phyloP scores from a whole-genome alignment of 2,329 filamentous ascomycete species.

The Colletotrichum aenigma region DNA sequence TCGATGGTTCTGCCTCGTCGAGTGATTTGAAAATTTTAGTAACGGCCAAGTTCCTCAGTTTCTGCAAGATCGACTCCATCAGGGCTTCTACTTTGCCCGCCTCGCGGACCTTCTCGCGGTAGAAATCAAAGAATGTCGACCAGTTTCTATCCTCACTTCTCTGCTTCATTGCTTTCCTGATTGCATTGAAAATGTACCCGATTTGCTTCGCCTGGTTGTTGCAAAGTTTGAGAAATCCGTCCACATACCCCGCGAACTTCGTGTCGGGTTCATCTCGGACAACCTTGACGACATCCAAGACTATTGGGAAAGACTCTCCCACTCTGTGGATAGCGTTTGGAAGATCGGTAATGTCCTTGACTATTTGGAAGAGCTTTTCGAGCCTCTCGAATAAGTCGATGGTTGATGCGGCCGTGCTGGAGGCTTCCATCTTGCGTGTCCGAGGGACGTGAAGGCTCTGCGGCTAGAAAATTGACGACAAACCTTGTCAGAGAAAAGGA shows the following conservation, averaged over 20 bases:
- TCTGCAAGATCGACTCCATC: background rate
- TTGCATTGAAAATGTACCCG: background rate
- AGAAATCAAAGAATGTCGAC: background rate
- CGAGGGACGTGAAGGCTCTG: background rate
- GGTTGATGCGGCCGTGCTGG: background rate
- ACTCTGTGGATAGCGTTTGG: background rate
- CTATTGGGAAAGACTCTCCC: background rate
- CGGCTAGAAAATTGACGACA: background rate
- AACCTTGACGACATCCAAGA: background rate
- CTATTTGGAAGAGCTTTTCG: background rate
- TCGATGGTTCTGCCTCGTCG: too few relatives aligned
- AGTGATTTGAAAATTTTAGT: background rate
- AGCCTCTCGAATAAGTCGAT: background rate
- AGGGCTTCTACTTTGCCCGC: background rate
- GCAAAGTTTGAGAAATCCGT: background rate
- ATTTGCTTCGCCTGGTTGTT: background rate
- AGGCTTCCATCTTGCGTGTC: background rate
- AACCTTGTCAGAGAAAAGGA: background rate
- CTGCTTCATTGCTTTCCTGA: background rate
- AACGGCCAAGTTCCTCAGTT: background rate
- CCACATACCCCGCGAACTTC: background rate
- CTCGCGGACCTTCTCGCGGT: background rate
- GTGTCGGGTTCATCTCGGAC: background rate
- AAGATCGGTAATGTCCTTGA: background rate
- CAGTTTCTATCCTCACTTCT: background rate